Evolutionary conservation across 2,329 filamentous ascomycete species (phyloP).

Genomic region (Microcera coccophila): DNA sequence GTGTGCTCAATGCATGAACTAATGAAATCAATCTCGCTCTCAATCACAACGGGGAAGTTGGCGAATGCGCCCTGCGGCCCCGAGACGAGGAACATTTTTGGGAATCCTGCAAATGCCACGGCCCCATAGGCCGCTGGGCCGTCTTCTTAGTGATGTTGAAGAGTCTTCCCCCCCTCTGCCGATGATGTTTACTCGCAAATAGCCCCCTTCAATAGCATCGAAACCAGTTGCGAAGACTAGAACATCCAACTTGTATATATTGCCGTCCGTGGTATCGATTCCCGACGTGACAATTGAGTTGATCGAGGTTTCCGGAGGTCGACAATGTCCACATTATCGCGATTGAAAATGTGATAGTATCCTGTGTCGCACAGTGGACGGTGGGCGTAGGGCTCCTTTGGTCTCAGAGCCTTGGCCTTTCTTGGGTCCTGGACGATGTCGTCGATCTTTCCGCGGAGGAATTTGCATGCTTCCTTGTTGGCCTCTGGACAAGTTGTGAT

Average conservation of each 20-base stretch:
- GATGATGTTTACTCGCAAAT: neutral
- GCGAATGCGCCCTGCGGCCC: constrained; percentile 9
- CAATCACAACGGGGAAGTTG: constrained; percentile 5
- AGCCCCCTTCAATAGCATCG: constrained; percentile 28
- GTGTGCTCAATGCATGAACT: no score
- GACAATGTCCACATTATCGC: constrained; percentile 43
- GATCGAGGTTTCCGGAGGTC: constrained; percentile 41
- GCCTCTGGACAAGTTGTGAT: constrained; percentile 16
- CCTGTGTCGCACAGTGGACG: constrained; percentile 34
- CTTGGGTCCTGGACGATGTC: constrained; percentile 18
- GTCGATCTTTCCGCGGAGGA: constrained; percentile 21
- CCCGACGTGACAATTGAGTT: constrained; percentile 41
- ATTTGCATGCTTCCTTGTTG: constrained; percentile 24
- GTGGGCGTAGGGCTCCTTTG: constrained; percentile 14
- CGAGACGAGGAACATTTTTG: constrained; percentile 6
- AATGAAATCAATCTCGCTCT: constrained; percentile 11
- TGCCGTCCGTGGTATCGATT: constrained; percentile 32
- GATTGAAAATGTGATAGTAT: constrained; percentile 50
- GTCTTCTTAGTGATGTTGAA: neutral
- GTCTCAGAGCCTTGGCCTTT: constrained; percentile 17
- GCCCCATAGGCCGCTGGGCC: neutral
- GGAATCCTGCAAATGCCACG: neutral
- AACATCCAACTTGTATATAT: constrained; percentile 32
- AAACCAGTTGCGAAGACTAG: constrained; percentile 42
- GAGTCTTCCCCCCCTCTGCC: neutral